Base-by-base conservation (phyloP, 148 eudicot species). In the Chenopodium album region DNA sequence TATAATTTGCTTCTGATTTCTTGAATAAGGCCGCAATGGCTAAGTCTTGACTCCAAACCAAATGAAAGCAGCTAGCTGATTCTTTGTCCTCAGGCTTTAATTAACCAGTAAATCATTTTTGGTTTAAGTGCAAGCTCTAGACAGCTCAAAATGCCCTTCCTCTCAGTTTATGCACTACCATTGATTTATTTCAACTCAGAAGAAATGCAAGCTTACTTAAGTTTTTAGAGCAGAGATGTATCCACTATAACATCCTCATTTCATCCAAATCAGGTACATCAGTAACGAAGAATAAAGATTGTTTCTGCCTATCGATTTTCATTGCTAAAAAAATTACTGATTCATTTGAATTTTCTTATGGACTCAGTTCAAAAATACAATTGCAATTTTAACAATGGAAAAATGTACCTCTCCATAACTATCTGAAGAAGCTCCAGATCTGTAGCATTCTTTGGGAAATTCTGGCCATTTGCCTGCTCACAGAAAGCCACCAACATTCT, bases 371-470 rank as follows among this genome's bases (percentile, higher is more conserved):
- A 56, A 34, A 56, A 22, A 60, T 13, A 71, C 48, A 17, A 62
- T 70, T 31, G 9, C 72, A 32, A 71, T 63, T 29, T 14, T 17
- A 71, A 71, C 14, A 67, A 37, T 20, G 72, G 10, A 79, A 81
- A 41, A 66, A n/a, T 81, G 34, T 78, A 95, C 99, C 95, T 92
- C 63, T 56, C 78, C 99, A 97, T 97, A 28, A 97, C 98, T 80
- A 94, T 84, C 83, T 94, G 98, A 84, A 97, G 95, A 89, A 97
- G 86, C 87, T 94, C 91, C 87, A 92, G 98, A 80, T 97, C 99
- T 76, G 99, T 84, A 76, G 92, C 91, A 90, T 90, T 82, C 76
- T 80, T 85, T 31, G 90, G 93, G 82, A 86, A 81, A 60, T 89
- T 90, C 87, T 91, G 87, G 70, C 98, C 92, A 75, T 87, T 87